Conservation (phyloP, 78 protist genomes). For the Dictyostelium brefeldianum region DNA sequence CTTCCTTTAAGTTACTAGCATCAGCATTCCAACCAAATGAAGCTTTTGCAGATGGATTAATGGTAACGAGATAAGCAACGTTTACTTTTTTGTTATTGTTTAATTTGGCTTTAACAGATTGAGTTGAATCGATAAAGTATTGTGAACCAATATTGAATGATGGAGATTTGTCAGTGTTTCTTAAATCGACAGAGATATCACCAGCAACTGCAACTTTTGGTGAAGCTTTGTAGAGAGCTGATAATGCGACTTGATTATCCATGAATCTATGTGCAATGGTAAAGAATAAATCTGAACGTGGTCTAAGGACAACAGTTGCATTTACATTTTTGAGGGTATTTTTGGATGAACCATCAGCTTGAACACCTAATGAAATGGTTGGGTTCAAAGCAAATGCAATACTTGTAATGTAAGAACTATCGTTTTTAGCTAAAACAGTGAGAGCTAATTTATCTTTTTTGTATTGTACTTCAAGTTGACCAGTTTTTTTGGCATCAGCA, state of each 20-base stretch:
- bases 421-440: slow-evolving; percentile 16
- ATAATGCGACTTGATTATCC: not conserved
- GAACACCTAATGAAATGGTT: slow-evolving; percentile 39
- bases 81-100: slow-evolving; percentile 18
- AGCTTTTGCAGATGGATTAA: slow-evolving; percentile 1
- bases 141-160: slow-evolving; percentile 47
- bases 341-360: slow-evolving; percentile 3
- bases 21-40: slow-evolving; percentile 8
- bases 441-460: slow-evolving; percentile 64
- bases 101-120: slow-evolving; percentile 23
- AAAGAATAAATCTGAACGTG: not conserved
- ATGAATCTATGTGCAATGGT: not conserved
- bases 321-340: slow-evolving; percentile 24
- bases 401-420: slow-evolving; percentile 12
- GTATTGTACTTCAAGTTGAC: slow-evolving; percentile 58
- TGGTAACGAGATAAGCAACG: slow-evolving; percentile 26
- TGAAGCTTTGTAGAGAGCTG: slow-evolving; percentile 26
- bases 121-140: slow-evolving; percentile 18
- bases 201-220: slow-evolving; percentile 27
- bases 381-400: not conserved
- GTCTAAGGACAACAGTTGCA: slow-evolving; percentile 21
- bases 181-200: slow-evolving; percentile 49
- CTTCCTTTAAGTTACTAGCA: slow-evolving; percentile 7
- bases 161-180: slow-evolving; percentile 35
- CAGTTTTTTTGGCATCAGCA: slow-evolving; percentile 34